Evolutionary conservation across 2,329 filamentous ascomycete genomes (phyloP), one percentile per base, ranked within the genome.

Genomic region (Neofusicoccum parvum): DNA sequence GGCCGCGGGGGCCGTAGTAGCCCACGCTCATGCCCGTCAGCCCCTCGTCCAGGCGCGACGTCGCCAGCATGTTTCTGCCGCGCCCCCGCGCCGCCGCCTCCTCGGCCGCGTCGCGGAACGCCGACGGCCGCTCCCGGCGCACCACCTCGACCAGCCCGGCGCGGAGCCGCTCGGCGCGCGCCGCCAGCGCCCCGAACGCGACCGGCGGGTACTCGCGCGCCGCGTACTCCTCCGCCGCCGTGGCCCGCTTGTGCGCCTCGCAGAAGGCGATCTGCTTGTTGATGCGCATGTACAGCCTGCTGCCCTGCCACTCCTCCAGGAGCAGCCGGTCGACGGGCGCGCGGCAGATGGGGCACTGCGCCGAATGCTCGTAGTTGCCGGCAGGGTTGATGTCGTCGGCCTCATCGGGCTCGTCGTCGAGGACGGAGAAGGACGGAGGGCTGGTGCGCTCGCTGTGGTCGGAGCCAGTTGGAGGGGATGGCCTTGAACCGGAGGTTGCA

Each of bases 1-100:
- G 83, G 1, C 93, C 93, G 20, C 88, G 86, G 2, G 89, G 85
- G 1, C 93, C 93, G 77, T 96, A 97, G 77, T 96, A 97, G 0
- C 93, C 93, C 10, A 91, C 90, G 5, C 68, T 70, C 3, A 86
- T 88, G 36, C 90, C 82, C 64, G 81, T 67, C 62, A 56, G 68
- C 4, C 32, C 43, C 64, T 73, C 75, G n/a, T 71, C 76, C 65
- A 73, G 75, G 20, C 79, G 72, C 36, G 70, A 77, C 59, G 83
- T 87, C 66, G 86, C 84, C 60, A 86, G 80, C 65, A 91, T 79
- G 32, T 85, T 89, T 62, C 86, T 83, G 36, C 85, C 86, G 72
- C 85, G 82, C 12, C 88, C 89, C 2, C 80, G 76, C 64, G 83
- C 82, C 49, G 91, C 80, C 12, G 80, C 84, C 3, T 83, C 79